Evolutionary conservation across 345 rosid genomes (phyloP), one percentile per base, ranked within the genome.

Genomic region (Hibiscus mutabilis): DNA sequence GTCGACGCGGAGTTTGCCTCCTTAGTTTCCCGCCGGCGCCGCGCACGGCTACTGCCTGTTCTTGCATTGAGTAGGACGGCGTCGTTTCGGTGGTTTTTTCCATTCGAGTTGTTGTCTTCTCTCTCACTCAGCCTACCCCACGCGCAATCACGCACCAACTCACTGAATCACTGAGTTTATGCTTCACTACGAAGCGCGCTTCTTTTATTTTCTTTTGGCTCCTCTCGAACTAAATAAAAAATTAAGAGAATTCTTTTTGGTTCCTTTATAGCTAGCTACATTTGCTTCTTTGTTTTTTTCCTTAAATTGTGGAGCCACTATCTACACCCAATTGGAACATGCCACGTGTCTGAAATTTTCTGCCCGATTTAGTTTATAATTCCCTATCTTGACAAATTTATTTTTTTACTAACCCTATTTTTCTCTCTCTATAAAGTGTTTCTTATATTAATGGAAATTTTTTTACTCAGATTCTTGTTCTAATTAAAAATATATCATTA

Each of bases 21-120:
- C 79, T 82, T 55, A 82, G 69, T 78, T 93, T 89, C 0, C 98
- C 93, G 6, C 96, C 97, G 60, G 70, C 87, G 49, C 93, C 92
- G 71, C 86, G 67, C 15, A 59, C 29, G 1, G 51, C 52, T 29
- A 72, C 11, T 2, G 42, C 44, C 0, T 35, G 73, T 58, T 24
- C 25, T n/a, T 16, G 59, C 56, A 64, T 57, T 3, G 68, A 47
- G 24, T 3, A 18, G 6, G 81, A 76, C 79, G 85, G 75, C 79
- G 79, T 3, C 83, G 87, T 75, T 46, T 73, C 78, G 25, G 55
- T 74, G 60, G 75, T 71, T 40, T 18, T 66, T 40, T 73, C 79
- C 83, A 78, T 67, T 66, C 13, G 33, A 27, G 14, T 55, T 67
- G 22, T 49, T 21, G 44, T 15, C 40, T 49, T 13, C 4, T 29